Conservation (phyloP, 306 rosid genomes). For the Sophora flavescens region DNA sequence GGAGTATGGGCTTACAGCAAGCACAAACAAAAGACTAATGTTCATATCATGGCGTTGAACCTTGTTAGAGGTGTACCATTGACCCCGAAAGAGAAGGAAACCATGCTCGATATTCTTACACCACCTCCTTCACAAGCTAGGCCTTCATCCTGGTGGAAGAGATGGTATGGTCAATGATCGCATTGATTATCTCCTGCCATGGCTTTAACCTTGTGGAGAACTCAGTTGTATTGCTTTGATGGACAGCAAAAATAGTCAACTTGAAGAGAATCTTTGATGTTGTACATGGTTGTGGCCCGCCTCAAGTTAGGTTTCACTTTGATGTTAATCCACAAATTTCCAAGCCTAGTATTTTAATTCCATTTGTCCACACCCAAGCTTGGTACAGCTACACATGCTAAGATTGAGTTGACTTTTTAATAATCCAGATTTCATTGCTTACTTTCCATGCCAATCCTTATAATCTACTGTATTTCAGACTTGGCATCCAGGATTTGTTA, state of each 20-base stretch:
- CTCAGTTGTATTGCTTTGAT: conserved; percentile 23
- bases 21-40: conserved; percentile 73
- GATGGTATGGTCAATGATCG: conserved; percentile 61
- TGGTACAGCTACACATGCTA: conserved; percentile 7
- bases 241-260: not conserved
- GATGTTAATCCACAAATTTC: conserved; percentile 30
- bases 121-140: conserved; percentile 68
- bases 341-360: conserved; percentile 10
- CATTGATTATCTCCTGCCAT: conserved; percentile 7
- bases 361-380: conserved; percentile 2
- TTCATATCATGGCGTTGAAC: conserved; percentile 85
- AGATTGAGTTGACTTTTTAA: conserved; percentile 18
- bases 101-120: conserved; percentile 81
- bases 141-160: conserved; percentile 64
- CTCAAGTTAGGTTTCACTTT: conserved; percentile 21
- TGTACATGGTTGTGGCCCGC: conserved; percentile 33
- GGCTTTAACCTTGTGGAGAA: conserved; percentile 14
- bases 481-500: conserved; percentile 26
- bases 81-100: conserved; percentile 81
- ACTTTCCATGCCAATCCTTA: conserved; percentile 27
- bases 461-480: not conserved
- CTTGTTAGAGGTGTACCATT: conserved; percentile 69
- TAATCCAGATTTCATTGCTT: conserved; percentile 29
- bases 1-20: conserved; percentile 79
- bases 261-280: conserved; percentile 7